Base-by-base conservation (phyloP, 2,329 filamentous ascomycete genomes). In the Fusarium avenaceum region DNA sequence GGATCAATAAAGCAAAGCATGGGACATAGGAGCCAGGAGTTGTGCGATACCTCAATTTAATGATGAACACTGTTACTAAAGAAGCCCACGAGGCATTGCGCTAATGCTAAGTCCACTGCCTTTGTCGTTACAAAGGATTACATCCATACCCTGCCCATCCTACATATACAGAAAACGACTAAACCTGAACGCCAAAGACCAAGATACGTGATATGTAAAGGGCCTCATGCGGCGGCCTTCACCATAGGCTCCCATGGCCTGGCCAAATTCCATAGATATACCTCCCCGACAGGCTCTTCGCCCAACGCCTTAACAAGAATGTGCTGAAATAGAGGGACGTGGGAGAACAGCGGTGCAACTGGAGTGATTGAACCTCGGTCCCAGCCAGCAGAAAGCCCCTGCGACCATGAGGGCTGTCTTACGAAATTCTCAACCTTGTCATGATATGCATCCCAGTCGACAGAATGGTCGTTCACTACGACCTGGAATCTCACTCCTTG, bases 201-300 rank as follows among this genome's bases (percentile, higher is more conserved):
- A 40, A 38, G 17, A 57, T 60, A 33, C 20, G 20, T 59, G 45
- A 56, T 53, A 60, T 26, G 47, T 35, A 38, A 40, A 7, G 42
- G n/a, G 28, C 30, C 15, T 71, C 53, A 80, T n/a, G 75, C 78
- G 14, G 72, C 74, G 10, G 79, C 80, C 65, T 76, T 79, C n/a
- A 81, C 76, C 76, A 82, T 80, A 10, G 80, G 80, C 65, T 82
- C 80, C 80, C 80, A 82, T 35, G 80, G 80, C 32, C 73, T 72
- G 17, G 77, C 74, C 67, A 79, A 61, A 60, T 82, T 80, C 80
- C 80, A 82, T 39, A 82, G 73, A 56, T 81, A 82, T 22, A 81
- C 74, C 46, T 80, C 77, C 11, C 76, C 78, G 3, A 68, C 53
- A 7, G 72, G 73, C 44, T 79, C 76, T 52, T 74, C 75, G 10